Base-by-base conservation (phyloP, 225 moss, liverwort and hornwort species). In the Pleurozium schreberi region DNA sequence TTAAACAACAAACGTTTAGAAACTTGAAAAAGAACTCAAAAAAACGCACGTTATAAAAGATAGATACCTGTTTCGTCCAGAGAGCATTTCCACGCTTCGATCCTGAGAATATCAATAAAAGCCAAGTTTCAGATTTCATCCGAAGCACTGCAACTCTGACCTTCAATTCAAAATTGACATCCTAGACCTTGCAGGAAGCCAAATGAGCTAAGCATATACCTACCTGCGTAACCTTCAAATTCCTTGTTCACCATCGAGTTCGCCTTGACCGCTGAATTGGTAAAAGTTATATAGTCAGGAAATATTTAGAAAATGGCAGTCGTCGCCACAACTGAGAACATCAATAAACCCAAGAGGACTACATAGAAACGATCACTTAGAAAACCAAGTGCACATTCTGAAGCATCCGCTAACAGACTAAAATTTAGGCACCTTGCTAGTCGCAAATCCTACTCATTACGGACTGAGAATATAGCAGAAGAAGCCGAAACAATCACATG, bases 31-130 rank as follows among this genome's bases (percentile, higher is more conserved):
- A 38, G 11, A 81, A 88, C 14, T 45, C 10, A 23, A 59, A 66
- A 30, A 74, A 14, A 18, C 17, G 55, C 11, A 30, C 61, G 10
- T 26, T 22, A 19, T 13, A 31, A 40, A 14, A 43, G 50, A 5
- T 23, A 81, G 1, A 45, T 85, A 92, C 94, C 93, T 93, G 93
- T 78, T 92, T 94, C 36, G 91, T 91, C 93, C 93, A 94, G 22
- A 87, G 79, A 49, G 91, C 79, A 66, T 92, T 94, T 83, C 90
- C 93, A 91, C 90, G 92, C 87, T 88, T 92, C 42, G 61, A 47
- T 81, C 93, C 93, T 93, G 68, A 88, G 31, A 55, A 21, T 38
- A 55, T 76, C 85, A 87, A 86, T 50, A 30, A 11, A 52, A 78
- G 8, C 5, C 70, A 75, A 61, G 9, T 82, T 36, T 88, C 27